Evolutionary conservation across 768 basidiomycete genomes (phyloP).

Genomic region (Myochromella boudieri): DNA sequence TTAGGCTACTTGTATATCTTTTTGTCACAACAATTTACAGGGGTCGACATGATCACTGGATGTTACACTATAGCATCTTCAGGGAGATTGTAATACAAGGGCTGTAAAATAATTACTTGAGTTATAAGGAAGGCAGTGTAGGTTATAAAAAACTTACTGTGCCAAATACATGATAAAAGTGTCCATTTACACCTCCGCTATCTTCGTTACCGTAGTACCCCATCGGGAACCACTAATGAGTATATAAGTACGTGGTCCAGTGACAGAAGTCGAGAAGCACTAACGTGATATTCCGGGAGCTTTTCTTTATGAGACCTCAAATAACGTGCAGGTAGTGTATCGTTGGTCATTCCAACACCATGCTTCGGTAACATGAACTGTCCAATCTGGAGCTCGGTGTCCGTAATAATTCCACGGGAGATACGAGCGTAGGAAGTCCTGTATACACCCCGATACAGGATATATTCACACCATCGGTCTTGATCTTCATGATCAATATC

Average conservation of each 20-base stretch:
- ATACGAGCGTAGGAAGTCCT: conserved; percentile 81
- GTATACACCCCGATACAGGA: conserved; percentile 79
- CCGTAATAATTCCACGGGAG: conserved; percentile 81
- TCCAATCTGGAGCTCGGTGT: conserved; percentile 88
- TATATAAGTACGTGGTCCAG: background rate
- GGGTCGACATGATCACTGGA: too few relatives aligned
- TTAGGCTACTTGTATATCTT: background rate
- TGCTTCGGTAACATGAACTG: conserved; percentile 77
- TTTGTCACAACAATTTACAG: conserved; percentile 4
- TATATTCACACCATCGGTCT: conserved; percentile 90
- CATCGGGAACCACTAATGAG: conserved; percentile 71
- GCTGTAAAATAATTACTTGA: conserved; percentile 26
- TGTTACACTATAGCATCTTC: conserved; percentile 40
- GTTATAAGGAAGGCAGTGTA: background rate
- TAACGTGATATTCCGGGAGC: conserved; percentile 62
- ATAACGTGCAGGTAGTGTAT: conserved; percentile 63
- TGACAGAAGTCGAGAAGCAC: conserved; percentile 20
- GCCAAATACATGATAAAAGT: conserved; percentile 76
- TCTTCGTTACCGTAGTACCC: conserved; percentile 59
- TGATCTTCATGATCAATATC: conserved; percentile 76
- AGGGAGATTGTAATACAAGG: conserved; percentile 55
- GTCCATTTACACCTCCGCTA: conserved; percentile 62
- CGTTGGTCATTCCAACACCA: conserved; percentile 52
- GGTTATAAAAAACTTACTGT: conserved; percentile 44
- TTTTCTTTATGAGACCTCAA: conserved; percentile 65